Percentiles rank a stretch among this genome's conserved stretches.
Evolutionary conservation across 2,329 filamentous ascomycete genomes (phyloP).

Genomic region (Alternaria viburni): DNA sequence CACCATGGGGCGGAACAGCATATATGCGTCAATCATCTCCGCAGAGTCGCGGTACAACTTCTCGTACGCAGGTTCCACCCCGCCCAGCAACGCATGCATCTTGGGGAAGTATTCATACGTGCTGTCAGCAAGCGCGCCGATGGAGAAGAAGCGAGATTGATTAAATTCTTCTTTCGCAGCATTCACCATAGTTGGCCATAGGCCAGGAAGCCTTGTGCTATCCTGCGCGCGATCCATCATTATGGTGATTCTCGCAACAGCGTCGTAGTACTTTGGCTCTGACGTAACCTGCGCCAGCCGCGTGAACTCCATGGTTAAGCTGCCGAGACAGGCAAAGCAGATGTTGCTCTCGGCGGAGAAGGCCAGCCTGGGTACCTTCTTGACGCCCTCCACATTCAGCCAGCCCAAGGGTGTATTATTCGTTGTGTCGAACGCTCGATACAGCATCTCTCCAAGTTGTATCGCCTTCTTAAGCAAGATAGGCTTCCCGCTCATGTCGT

Average conservation of each 20-base stretch:
- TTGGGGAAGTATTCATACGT: slow-evolving; percentile 49
- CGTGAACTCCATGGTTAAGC: slow-evolving; percentile 51
- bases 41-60: slow-evolving; percentile 63
- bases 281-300: slow-evolving; percentile 46
- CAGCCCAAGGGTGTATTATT: slow-evolving; percentile 54
- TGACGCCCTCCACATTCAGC: slow-evolving; percentile 49
- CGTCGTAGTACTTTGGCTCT: slow-evolving; percentile 47
- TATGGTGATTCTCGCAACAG: slow-evolving; percentile 41
- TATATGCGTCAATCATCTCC: slow-evolving; percentile 53
- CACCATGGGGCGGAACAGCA: slow-evolving; percentile 56
- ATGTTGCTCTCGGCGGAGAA: slow-evolving; percentile 49
- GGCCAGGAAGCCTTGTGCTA: slow-evolving; percentile 42
- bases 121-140: slow-evolving; percentile 48
- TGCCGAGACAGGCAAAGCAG: slow-evolving; percentile 56
- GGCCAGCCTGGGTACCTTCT: slow-evolving; percentile 24
- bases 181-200: slow-evolving; percentile 51
- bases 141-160: slow-evolving; percentile 37
- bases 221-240: slow-evolving; percentile 41
- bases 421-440: slow-evolving; percentile 56
- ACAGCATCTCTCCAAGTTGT: slow-evolving; percentile 52
- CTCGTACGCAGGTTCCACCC: slow-evolving; percentile 54
- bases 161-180: slow-evolving; percentile 37
- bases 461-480: slow-evolving; percentile 46
- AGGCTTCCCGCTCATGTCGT: slow-evolving; percentile 45
- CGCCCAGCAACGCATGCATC: slow-evolving; percentile 45